phyloP scores from a whole-genome alignment of 164 flowering plant species.

The Saururus chinensis region DNA sequence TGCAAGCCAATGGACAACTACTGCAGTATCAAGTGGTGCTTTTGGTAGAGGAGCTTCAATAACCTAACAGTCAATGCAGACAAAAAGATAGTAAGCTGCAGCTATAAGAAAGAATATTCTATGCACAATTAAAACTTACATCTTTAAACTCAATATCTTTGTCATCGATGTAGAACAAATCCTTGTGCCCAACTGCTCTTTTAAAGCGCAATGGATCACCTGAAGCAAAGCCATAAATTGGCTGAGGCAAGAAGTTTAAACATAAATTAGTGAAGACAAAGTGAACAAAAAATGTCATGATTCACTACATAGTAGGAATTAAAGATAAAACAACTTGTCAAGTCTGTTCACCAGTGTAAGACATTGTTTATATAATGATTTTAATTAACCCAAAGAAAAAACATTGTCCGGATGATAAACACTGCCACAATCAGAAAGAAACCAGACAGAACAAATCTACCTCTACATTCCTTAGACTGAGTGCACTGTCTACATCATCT shows the following conservation, averaged over 20 bases:
- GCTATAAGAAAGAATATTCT: not conserved
- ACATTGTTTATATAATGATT: too few species aligned
- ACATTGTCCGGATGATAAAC: too few species aligned
- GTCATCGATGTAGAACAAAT: conserved; percentile 82
- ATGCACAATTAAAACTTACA: conserved; percentile 28
- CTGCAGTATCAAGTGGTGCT: conserved; percentile 84
- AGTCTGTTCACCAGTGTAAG: not conserved
- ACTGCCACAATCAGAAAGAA: too few species aligned
- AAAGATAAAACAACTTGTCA: too few species aligned
- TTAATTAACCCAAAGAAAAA: too few species aligned
- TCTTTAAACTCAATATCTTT: conserved; percentile 85
- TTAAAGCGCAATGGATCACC: conserved; percentile 72
- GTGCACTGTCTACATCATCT: conserved; percentile 87
- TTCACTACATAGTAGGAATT: too few species aligned
- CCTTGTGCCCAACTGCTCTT: conserved; percentile 76
- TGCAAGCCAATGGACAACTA: conserved; percentile 88
- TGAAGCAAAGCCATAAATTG: conserved; percentile 81
- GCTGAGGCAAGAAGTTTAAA: conserved; percentile 35
- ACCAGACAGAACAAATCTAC: conserved; percentile 12
- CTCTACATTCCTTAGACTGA: conserved; percentile 74
- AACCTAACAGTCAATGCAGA: conserved; percentile 30
- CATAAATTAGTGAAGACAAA: conserved; percentile 5
- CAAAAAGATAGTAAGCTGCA: not conserved
- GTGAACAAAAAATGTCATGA: too few species aligned
- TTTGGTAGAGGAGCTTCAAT: conserved; percentile 92